Percentiles rank a stretch among this genome's conserved stretches.
Evolutionary conservation across 2,329 filamentous ascomycete species (phyloP).

Genomic region (Calonectria pseudoreteaudii): DNA sequence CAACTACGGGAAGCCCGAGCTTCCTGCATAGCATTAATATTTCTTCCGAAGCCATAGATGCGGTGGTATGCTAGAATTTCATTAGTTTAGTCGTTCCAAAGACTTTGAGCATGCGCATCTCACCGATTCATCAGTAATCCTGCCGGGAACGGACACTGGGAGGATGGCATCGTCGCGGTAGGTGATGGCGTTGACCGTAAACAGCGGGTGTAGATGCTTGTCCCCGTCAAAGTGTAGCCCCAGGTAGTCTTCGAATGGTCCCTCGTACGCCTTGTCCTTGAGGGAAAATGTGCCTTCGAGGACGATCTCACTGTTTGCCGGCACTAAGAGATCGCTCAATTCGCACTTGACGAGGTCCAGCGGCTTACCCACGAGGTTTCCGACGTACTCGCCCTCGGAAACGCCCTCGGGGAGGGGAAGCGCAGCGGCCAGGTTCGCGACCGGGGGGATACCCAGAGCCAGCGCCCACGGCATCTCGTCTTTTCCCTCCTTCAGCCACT

Average conservation of each 20-base stretch:
- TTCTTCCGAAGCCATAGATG: constrained; percentile 4
- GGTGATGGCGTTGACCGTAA: constrained; percentile 28
- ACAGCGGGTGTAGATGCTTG: constrained; percentile 17
- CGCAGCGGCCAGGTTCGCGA: not conserved
- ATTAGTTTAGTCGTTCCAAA: not conserved
- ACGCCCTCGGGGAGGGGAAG: constrained; percentile 43
- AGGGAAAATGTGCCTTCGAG: constrained; percentile 56
- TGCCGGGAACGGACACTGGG: constrained; percentile 27
- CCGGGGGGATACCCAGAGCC: not conserved
- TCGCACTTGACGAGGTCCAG: constrained; percentile 64
- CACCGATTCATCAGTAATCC: constrained; percentile 12
- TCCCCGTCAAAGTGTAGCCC: constrained; percentile 3
- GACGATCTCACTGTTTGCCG: constrained; percentile 62
- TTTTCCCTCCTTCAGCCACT: constrained; percentile 58
- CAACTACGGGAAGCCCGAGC: constrained; percentile 42
- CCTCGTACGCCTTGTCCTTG: constrained; percentile 47
- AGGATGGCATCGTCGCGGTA: constrained; percentile 30
- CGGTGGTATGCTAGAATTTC: not conserved
- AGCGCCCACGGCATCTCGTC: constrained; percentile 19
- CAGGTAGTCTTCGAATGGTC: constrained; percentile 3
- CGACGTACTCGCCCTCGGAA: constrained; percentile 61
- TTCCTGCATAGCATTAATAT: constrained; percentile 11
- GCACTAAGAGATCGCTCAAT: constrained; percentile 59
- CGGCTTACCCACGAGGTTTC: constrained; percentile 56
- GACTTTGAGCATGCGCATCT: not conserved